Evolutionary conservation across 306 rosid genomes (phyloP).

Genomic region (Cucurbita argyrosperma): DNA sequence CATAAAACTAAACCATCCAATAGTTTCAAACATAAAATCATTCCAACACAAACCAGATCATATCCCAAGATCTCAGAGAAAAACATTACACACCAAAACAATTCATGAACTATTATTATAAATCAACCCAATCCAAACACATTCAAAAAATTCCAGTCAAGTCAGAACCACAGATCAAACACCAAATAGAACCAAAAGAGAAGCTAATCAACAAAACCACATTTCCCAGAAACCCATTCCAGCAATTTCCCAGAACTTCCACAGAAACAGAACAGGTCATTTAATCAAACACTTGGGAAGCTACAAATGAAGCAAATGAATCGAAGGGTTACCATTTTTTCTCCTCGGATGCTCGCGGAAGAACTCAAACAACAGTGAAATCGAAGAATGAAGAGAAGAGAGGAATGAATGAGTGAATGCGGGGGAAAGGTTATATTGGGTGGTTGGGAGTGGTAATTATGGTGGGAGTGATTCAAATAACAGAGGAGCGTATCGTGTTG

Average conservation of each 20-base stretch:
- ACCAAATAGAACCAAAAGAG: background rate
- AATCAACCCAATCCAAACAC: background rate
- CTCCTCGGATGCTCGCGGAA: background rate
- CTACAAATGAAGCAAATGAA: background rate
- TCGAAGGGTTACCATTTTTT: background rate
- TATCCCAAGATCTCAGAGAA: background rate
- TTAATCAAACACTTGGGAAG: background rate
- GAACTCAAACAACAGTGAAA: background rate
- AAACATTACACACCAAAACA: background rate
- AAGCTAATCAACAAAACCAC: background rate
- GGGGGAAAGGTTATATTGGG: background rate
- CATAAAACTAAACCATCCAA: background rate
- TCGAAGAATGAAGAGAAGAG: too few relatives aligned
- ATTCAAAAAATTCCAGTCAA: background rate
- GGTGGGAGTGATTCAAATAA: background rate
- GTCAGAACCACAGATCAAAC: background rate
- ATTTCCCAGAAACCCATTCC: background rate
- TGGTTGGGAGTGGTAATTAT: background rate
- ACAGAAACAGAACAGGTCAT: background rate
- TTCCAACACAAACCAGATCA: constrained; percentile 1
- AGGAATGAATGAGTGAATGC: background rate
- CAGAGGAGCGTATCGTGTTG: background rate
- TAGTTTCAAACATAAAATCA: background rate
- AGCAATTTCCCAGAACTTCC: background rate
- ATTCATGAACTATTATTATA: background rate